A percentile compares a stretch with the other conserved stretches of the same genome.
phyloP scores from a whole-genome alignment of 2,329 filamentous ascomycete genomes.

The Aspergillus ochraceoroseus region DNA sequence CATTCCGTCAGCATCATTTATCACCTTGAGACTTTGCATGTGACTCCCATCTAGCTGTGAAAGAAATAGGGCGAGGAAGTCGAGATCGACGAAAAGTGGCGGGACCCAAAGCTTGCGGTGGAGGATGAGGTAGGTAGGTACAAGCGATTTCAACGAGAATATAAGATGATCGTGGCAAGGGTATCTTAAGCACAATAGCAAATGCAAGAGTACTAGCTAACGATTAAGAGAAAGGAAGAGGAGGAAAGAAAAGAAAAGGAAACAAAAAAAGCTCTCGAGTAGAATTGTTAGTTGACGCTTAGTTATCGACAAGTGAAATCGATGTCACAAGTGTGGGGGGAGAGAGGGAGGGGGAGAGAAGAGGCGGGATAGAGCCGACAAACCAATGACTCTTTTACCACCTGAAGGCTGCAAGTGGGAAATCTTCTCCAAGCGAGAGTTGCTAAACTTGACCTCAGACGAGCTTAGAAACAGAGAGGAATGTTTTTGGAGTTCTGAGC shows the following conservation, averaged over 20 bases:
- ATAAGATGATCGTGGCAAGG: background rate
- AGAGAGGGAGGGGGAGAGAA: conserved; percentile 14
- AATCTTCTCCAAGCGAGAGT: too few relatives aligned
- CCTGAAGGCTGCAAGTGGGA: too few relatives aligned
- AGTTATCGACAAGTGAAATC: conserved; percentile 16
- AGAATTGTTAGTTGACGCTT: conserved; percentile 13
- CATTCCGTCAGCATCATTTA: conserved; percentile 48
- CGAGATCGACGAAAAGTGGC: conserved; percentile 3
- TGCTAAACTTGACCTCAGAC: too few relatives aligned
- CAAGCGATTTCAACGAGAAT: background rate
- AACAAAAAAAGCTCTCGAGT: conserved; percentile 7
- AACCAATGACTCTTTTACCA: too few relatives aligned
- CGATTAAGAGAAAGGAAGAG: background rate
- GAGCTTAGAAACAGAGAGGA: too few relatives aligned
- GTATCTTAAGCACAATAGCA: too few relatives aligned
- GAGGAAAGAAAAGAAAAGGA: conserved; percentile 1
- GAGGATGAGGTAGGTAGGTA: background rate
- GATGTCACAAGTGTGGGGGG: conserved; percentile 21
- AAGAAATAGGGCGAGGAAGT: background rate
- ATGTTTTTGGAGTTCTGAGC: too few relatives aligned
- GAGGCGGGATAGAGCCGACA: background rate
- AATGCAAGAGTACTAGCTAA: too few relatives aligned
- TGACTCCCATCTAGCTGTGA: conserved; percentile 27
- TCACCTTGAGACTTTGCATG: conserved; percentile 15
- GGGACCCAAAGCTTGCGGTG: conserved; percentile 14